Conservation (phyloP, 176 grass and related monocot genomes). For the Bromus sterilis region DNA sequence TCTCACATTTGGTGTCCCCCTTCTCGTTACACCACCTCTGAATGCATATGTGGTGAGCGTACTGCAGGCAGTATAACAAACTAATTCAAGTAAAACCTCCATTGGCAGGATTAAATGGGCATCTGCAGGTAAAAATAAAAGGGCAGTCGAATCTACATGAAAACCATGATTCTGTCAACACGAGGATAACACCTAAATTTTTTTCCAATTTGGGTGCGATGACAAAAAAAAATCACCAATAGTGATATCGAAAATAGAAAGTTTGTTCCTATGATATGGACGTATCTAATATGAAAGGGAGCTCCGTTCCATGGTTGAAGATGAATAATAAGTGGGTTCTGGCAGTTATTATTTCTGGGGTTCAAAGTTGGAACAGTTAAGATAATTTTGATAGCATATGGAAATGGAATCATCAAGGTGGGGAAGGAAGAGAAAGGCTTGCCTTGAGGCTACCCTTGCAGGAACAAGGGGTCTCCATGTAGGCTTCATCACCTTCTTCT, state of each 20-base stretch:
- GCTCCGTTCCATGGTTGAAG: neutral
- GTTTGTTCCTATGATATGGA: neutral
- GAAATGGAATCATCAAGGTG: neutral
- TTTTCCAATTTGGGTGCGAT: neutral
- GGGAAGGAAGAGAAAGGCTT: neutral
- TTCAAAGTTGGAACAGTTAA: neutral
- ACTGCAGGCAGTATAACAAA: conserved; percentile 40
- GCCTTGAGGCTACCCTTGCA: conserved; percentile 91
- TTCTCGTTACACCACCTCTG: conserved; percentile 93
- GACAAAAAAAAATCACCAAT: neutral
- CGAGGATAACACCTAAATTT: neutral
- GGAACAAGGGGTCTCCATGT: conserved; percentile 75
- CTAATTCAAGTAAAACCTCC: conserved; percentile 3
- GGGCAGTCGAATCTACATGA: neutral
- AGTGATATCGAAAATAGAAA: neutral
- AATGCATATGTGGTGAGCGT: conserved; percentile 71
- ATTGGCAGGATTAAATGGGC: neutral
- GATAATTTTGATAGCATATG: neutral
- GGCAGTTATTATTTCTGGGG: neutral
- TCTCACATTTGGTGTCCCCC: conserved; percentile 72
- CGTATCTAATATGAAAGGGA: neutral
- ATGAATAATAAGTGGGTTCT: neutral
- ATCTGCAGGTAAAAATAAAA: neutral
- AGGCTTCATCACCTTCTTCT: conserved; percentile 53
- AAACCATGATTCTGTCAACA: neutral